A percentile compares a stretch with the other conserved stretches of the same genome.
phyloP scores from a whole-genome alignment of 345 rosid genomes.

The Brassica incana region DNA sequence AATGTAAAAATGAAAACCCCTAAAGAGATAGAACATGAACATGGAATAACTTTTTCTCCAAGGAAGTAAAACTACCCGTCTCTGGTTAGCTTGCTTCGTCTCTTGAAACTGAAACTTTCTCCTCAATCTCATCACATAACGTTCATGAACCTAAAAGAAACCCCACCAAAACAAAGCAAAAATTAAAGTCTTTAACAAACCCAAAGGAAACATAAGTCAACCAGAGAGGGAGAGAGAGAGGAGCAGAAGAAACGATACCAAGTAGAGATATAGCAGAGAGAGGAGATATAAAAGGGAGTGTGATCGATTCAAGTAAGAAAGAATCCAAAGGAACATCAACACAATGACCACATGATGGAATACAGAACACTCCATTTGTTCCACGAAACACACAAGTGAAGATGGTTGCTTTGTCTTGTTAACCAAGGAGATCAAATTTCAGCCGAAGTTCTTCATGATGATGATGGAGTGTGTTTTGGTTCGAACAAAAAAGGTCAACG shows the following conservation, averaged over 20 bases:
- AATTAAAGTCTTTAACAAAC: not conserved
- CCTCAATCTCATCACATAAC: constrained; percentile 57
- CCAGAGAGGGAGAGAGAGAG: not conserved
- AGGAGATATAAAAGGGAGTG: constrained; percentile 59
- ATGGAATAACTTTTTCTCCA: not conserved
- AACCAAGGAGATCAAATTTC: constrained; percentile 5
- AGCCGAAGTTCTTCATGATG: not conserved
- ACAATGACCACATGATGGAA: constrained; percentile 78
- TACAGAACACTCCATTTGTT: constrained; percentile 50
- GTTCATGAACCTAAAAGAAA: constrained; percentile 67
- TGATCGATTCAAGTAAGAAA: constrained; percentile 56
- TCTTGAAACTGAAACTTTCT: constrained; percentile 67
- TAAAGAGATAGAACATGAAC: too few species aligned
- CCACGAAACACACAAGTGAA: not conserved
- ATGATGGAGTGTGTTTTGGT: not conserved
- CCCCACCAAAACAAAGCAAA: not conserved
- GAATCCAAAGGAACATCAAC: constrained; percentile 61
- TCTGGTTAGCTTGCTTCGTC: constrained; percentile 62
- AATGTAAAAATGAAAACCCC: not conserved
- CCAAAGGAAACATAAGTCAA: not conserved
- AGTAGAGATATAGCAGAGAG: constrained; percentile 64
- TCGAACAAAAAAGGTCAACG: not conserved
- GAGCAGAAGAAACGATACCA: constrained; percentile 46
- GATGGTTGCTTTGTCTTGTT: not conserved
- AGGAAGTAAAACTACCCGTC: constrained; percentile 50